Base-by-base conservation (phyloP, 2,329 filamentous ascomycete genomes). In the Beauveria caledonica region DNA sequence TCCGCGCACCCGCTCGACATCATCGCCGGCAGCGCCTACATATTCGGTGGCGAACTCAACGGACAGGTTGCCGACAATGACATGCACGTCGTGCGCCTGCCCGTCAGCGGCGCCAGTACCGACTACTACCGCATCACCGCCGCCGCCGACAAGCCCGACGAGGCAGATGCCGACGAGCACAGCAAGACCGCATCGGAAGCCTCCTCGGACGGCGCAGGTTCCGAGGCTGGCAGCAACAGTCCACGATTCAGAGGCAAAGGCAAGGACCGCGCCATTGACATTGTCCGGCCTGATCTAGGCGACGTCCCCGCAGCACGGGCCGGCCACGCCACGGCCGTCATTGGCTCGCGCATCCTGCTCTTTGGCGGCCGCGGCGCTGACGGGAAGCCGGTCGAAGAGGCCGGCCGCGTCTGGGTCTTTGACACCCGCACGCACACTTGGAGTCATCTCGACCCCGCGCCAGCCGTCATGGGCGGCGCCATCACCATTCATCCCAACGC, bases 21-120 rank as follows among this genome's bases (percentile, higher is more conserved):
- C 50, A 70, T 86, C 51, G 75, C 75, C 39, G 75, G 79, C 27
- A 75, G 75, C 44, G 80, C 81, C 46, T 87, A 85, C 71, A 78
- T 95, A 67, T 95, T 92, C 68, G 90, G 91, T 62, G 91, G 90
- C 65, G 90, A 94, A 71, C 74, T 78, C 50, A 80, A 87, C 3
- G 79, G 85, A 52, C 76, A 89, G 68, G 86, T 87, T 7, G 80
- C 87, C 60, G 88, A 92, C 73, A 90, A 90, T 68, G 79, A 85
- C 65, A 80, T 94, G 71, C 86, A 92, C 69, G 75, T 84, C 58
- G 68, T 93, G 51, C 78, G 79, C 0, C 74, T 91, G 23, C 82
- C 84, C 5, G 81, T 79, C 65, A 82, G 79, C 70, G 78, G 76
- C 62, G 80, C 82, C 25, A 75, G 77, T 1, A 80, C 83, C 64